Evolutionary conservation across 495 filamentous ascomycete genomes (phyloP), one percentile per base, ranked within the genome.

Genomic region (Neurospora terricola): DNA sequence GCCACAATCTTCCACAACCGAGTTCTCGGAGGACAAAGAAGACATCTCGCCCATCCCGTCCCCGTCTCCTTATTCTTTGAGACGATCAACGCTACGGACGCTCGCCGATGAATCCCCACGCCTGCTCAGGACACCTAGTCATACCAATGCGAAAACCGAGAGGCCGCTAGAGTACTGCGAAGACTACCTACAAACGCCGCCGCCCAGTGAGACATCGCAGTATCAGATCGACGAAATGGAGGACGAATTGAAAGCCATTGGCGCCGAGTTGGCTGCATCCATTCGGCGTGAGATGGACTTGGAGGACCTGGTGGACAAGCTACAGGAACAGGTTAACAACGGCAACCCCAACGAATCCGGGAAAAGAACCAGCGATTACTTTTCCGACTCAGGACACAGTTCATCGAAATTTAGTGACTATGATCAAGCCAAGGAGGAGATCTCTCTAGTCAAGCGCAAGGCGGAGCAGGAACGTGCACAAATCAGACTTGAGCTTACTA

Each of bases 231-330:
- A 91, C 77, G 94, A 96, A 77, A 88, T 99, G 84, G 94, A 98
- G 84, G 92, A 93, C 76, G 96, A 99, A 84, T 82, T 99, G 80
- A 91, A 92, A 74, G 91, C 94, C 80, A 94, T 99, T 78, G 96
- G 93, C 81, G 88, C 91, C 72, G 96, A 99, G 82, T 83, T 98
- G 78, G 96, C 96, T 30, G 87, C 90, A 39, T 98, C 95, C 38
- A 98, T 99, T 77, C 88, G 91, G 73, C 90, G 96, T 75, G 96
- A 99, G 84, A 94, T 99, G 91, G 96, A 99, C 76, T 81, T 99
- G 69, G 96, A 99, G 80, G 96, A 99, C 78, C 83, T 98, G 66
- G 90, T 98, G 3, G 96, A 99, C 74, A 87, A 91, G 72, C 81
- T 96, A 76, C 94, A 97, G 81, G 82, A 88, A 40, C 94, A 97